Percentiles rank a stretch among this genome's conserved stretches.
phyloP scores from a whole-genome alignment of 1,284 basidiomycete species.

The Heterobasidion annosum region DNA sequence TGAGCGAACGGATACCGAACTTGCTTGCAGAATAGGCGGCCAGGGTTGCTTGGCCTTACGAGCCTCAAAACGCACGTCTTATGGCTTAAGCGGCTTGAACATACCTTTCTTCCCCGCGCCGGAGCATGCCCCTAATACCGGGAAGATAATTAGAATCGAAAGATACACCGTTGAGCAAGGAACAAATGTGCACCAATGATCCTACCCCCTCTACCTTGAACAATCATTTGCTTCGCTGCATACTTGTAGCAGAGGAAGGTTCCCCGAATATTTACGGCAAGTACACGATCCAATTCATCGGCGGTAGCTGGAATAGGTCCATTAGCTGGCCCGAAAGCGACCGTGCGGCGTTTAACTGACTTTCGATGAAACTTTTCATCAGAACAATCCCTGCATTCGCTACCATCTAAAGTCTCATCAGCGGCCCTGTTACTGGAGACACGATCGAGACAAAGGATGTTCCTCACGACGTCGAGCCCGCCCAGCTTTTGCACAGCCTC shows the following conservation, averaged over 20 bases:
- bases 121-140: not conserved
- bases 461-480: constrained; percentile 24
- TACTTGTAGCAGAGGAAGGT: constrained; percentile 6
- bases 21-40: not conserved
- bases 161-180: not conserved
- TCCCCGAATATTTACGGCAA: constrained; percentile 1
- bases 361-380: constrained; percentile 11
- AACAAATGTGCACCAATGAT: not conserved
- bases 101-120: not conserved
- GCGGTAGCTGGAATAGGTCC: not conserved
- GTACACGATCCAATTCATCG: not conserved
- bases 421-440: not conserved
- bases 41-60: not conserved
- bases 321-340: too few relatives aligned
- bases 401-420: constrained; percentile 15
- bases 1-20: constrained; percentile 4
- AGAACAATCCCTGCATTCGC: constrained; percentile 21
- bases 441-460: too few relatives aligned
- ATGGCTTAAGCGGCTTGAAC: not conserved
- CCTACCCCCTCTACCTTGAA: constrained; percentile 3
- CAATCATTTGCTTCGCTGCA: constrained; percentile 5
- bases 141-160: not conserved
- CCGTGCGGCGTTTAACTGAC: not conserved
- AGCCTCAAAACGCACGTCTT: not conserved
- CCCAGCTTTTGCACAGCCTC: constrained; percentile 21